Base-by-base conservation (phyloP, 192 early-diverging fungal species). In the Entomortierella beljakovae region DNA sequence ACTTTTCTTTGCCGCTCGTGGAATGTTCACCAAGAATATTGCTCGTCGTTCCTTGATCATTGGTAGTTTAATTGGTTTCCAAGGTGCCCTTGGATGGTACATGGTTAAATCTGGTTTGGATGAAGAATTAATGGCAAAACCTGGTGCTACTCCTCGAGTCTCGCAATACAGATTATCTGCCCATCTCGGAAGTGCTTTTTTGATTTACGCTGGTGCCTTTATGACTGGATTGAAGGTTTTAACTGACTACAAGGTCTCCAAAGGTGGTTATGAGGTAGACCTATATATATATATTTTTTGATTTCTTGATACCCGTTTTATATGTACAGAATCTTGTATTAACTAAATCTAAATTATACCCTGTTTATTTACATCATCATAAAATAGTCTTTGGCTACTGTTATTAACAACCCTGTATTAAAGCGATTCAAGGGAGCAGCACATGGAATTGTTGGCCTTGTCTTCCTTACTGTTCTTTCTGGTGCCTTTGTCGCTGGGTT, bases 401-500 rank as follows among this genome's bases (percentile, higher is more conserved):
- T 80, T 20, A 53, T 90, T 29, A 87, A 89, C 63, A 85, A 86
- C 43, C 89, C 90, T 23, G 70, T 81, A 8, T 59, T 94, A 46
- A 90, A 89, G 50, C 70, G 81, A 2, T 84, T 95, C 74, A 81
- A 91, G 61, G 80, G 80, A n/a, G 84, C 84, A 42, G 87, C 94
- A 1, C 84, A 89, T 70, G 80, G 85, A 16, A 69, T 88, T n/a
- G 86, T 90, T 2, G 87, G 79, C 25, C 87, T 98, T 16, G 87
- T 96, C 33, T 92, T 97, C 58, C 64, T 94, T 22, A 98, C 97
- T 16, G 92, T 93, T 22, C 81, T 99, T 60, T 95, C 95, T 5
- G 95, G 96, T 57, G 97, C 93, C 26, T 92, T 97, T 80, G 97
- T 99, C 10, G 97, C 97, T 46, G 97, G 97, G 20, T 84, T 99